phyloP scores from a whole-genome alignment of 768 basidiomycete genomes.

The Mycena belliarum region DNA sequence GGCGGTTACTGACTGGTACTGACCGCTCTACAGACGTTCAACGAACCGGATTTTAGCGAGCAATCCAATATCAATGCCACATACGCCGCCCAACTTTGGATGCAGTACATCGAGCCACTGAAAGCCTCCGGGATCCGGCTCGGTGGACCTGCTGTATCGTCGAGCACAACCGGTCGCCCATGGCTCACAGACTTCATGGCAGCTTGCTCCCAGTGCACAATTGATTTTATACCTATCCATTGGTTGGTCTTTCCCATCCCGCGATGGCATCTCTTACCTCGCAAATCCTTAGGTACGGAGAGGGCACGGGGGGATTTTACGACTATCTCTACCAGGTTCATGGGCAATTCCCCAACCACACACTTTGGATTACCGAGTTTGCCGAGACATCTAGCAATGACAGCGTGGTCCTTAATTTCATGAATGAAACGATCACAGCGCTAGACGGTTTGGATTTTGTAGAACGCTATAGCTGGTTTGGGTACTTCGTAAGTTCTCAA shows the following conservation, averaged over 20 bases:
- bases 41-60: conserved; percentile 55
- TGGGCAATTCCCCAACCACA: conserved; percentile 45
- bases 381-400: conserved; percentile 53
- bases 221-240: conserved; percentile 53
- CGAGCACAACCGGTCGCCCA: conserved; percentile 48
- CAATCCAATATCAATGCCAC: conserved; percentile 48
- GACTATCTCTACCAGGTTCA: conserved; percentile 57
- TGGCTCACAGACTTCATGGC: conserved; percentile 57
- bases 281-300: conserved; percentile 56
- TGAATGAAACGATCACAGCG: conserved; percentile 58
- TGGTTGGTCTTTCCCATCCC: conserved; percentile 35
- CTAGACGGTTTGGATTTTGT: conserved; percentile 58
- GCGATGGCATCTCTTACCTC: conserved; percentile 29
- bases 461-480: conserved; percentile 70
- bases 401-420: conserved; percentile 50
- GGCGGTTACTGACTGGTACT: background rate
- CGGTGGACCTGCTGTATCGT: conserved; percentile 61
- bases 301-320: conserved; percentile 54
- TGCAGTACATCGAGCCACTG: conserved; percentile 56
- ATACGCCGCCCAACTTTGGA: conserved; percentile 57
- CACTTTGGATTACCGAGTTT: conserved; percentile 69
- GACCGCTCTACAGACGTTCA: conserved; percentile 41
- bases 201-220: conserved; percentile 50
- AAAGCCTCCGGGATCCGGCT: conserved; percentile 49
- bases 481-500: conserved; percentile 41